These are phyloP conservation scores for Rhodocollybia butyracea DNA, from an alignment of 768 basidiomycete genomes.

Conservation along the genomic window DNA sequence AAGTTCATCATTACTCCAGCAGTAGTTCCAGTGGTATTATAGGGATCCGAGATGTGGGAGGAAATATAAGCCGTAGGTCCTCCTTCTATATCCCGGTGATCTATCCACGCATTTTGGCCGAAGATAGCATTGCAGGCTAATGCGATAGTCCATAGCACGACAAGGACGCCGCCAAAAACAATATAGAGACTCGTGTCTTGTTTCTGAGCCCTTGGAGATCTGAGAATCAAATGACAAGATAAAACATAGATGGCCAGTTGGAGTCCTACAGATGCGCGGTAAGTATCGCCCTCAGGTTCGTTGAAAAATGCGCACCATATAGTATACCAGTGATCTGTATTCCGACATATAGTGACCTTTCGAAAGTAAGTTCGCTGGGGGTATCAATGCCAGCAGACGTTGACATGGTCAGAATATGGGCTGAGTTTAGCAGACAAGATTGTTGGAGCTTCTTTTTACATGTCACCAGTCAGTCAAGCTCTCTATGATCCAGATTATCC, in stretches of 20 bases:
- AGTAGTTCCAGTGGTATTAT: slow-evolving; percentile 24
- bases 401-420: slow-evolving; percentile 1
- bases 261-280: not conserved
- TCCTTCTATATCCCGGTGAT: slow-evolving; percentile 22
- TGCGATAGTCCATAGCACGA: slow-evolving; percentile 28
- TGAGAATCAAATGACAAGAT: not conserved
- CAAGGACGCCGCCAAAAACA: slow-evolving; percentile 16
- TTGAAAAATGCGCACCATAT: slow-evolving; percentile 14
- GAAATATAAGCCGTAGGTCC: slow-evolving; percentile 28
- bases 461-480: slow-evolving; percentile 1
- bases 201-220: not conserved
- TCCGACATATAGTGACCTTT: slow-evolving; percentile 19
- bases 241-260: slow-evolving; percentile 1
- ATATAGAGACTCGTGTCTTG: slow-evolving; percentile 8
- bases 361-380: slow-evolving; percentile 9
- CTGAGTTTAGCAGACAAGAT: not conserved
- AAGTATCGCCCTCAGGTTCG: not conserved
- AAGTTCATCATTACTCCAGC: slow-evolving; percentile 24
- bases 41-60: slow-evolving; percentile 23
- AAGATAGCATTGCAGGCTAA: slow-evolving; percentile 23
- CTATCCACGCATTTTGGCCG: slow-evolving; percentile 35
- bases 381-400: not conserved
- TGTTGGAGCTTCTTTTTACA: not conserved
- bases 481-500: not conserved
- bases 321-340: slow-evolving; percentile 20